Conservation (phyloP, 768 basidiomycete species). For the Boletus eberwhitei region DNA sequence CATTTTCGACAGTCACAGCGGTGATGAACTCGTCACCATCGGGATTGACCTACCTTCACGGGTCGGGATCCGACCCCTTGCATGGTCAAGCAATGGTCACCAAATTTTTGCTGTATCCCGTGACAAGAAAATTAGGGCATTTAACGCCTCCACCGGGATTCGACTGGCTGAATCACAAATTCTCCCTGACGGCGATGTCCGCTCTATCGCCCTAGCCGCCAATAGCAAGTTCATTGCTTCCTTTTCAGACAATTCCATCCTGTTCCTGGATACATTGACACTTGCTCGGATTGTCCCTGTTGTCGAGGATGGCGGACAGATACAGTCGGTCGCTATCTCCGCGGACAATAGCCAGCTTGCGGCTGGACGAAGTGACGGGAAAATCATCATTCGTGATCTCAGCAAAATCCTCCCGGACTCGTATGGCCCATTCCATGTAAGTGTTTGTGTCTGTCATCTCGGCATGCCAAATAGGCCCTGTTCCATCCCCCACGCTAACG, state of each 20-base stretch:
- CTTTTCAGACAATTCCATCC: rapidly evolving
- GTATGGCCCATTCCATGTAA: too few relatives aligned
- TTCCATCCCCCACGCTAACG: too few relatives aligned
- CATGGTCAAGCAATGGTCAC: neutral
- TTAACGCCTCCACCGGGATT: neutral
- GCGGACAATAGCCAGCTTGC: too few relatives aligned
- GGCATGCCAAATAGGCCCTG: too few relatives aligned
- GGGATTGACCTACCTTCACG: too few relatives aligned
- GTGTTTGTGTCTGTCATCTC: too few relatives aligned
- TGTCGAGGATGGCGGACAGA: too few relatives aligned
- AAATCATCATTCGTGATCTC: too few relatives aligned
- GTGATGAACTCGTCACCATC: neutral
- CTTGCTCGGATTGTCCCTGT: too few relatives aligned
- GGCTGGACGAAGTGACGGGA: too few relatives aligned
- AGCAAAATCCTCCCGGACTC: too few relatives aligned
- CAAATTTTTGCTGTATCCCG: neutral
- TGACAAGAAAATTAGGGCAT: neutral
- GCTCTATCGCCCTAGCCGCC: neutral
- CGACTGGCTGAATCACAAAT: neutral
- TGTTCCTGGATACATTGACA: neutral
- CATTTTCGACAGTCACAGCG: neutral
- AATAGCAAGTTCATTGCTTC: neutral
- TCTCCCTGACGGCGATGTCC: neutral
- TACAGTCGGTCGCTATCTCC: too few relatives aligned
- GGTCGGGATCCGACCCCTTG: neutral